Base-by-base conservation (phyloP, 2,329 filamentous ascomycete genomes). In the Ceratocystis huliohia region DNA sequence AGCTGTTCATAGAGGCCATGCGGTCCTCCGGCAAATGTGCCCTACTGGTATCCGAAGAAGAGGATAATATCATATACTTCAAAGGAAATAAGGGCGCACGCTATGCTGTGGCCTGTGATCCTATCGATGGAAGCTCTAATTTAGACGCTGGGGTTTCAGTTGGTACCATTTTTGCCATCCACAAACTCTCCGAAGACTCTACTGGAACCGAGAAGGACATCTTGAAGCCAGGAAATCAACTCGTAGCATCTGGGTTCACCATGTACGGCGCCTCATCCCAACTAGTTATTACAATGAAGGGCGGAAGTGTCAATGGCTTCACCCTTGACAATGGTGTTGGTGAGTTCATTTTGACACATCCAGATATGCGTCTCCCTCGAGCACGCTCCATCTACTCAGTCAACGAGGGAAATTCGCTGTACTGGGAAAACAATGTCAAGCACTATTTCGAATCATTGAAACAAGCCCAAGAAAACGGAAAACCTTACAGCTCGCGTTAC, bases 181-280 rank as follows among this genome's bases (percentile, higher is more conserved):
- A 94, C 83, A 91, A 92, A 80, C 85, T 97, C 25, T 84, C 87
- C 68, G 90, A 95, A 15, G 86, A 83, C 70, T 86, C 88, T 15
- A 81, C 79, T 68, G 89, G 88, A 70, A 87, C 83, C 68, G 87
- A 88, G 72, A 91, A 95, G 73, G 92, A 97, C 75, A 84, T 99
- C 69, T 83, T 97, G 68, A 87, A 86, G 76, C 89, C 94, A 0
- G 94, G 94, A 66, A 93, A 89, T 1, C 92, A 96, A 77, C 84
- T 97, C 70, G 84, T 97, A 22, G 93, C 94, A 45, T 87, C 90
- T 25, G 94, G 94, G n/a, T 99, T 99, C 83, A 99, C 94, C 77
- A 99, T 99, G 94, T 99, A 99, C 78, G 94, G 94, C 74, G 94
- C 94, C 71, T 96, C 92, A 2, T 87, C 94, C 3, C 93, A 97